phyloP scores from a whole-genome alignment of 352 stramenopile species.

The Thraustochytrium sp. region DNA sequence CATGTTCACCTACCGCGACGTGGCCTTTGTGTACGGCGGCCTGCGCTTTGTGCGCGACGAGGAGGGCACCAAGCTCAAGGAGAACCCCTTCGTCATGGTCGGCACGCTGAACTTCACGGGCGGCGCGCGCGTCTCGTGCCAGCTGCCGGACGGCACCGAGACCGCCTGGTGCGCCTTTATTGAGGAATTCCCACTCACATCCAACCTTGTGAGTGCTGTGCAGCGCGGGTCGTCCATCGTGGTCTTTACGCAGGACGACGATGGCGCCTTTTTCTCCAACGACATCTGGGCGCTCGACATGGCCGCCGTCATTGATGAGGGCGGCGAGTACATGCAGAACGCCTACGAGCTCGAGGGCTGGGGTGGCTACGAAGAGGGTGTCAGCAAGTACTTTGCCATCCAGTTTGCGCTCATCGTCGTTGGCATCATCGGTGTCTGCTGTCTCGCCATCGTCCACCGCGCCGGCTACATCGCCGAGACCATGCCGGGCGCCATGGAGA shows the following conservation, averaged over 20 bases:
- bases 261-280: background rate
- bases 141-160: background rate
- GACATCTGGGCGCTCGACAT: background rate
- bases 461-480: background rate
- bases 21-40: slow-evolving; percentile 20
- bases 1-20: background rate
- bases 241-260: background rate
- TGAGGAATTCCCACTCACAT: background rate
- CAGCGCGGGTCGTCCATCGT: background rate
- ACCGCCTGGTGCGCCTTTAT: background rate
- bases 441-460: background rate
- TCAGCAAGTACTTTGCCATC: background rate
- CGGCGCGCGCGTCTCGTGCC: background rate
- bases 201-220: background rate
- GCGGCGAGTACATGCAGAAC: background rate
- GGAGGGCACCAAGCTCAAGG: background rate
- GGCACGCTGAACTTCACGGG: background rate
- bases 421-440: background rate
- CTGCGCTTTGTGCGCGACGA: background rate
- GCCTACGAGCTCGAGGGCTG: background rate
- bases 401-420: slow-evolving; percentile 1
- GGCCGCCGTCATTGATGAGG: background rate
- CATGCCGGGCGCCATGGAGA: too few species aligned
- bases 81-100: background rate
- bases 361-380: background rate